Evolutionary conservation across 2,329 filamentous ascomycete genomes (phyloP).

Genomic region (Beauveria asiatica): DNA sequence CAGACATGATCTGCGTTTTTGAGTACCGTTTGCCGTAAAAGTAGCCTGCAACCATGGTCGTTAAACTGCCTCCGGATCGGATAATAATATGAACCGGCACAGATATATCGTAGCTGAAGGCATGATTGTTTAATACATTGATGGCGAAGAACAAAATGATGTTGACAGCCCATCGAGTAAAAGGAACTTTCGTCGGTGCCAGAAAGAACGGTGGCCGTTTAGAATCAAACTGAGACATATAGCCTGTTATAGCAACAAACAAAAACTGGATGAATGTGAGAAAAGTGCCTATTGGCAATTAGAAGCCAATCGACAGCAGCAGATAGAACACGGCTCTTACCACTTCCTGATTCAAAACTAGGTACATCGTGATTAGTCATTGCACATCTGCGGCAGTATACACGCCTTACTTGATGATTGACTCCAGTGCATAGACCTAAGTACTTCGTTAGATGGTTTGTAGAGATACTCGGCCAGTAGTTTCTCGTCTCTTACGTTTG

Average conservation of each 20-base stretch:
- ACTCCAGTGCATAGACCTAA: slow-evolving; percentile 91
- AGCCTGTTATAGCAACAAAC: slow-evolving; percentile 71
- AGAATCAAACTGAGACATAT: slow-evolving; percentile 64
- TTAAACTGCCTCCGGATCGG: slow-evolving; percentile 88
- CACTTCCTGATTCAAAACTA: slow-evolving; percentile 76
- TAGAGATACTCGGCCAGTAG: not conserved
- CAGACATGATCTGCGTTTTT: slow-evolving; percentile 68
- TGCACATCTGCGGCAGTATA: slow-evolving; percentile 7
- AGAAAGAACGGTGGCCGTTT: slow-evolving; percentile 63
- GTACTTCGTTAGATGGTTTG: slow-evolving; percentile 4
- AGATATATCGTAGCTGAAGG: slow-evolving; percentile 93
- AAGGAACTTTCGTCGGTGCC: slow-evolving; percentile 68
- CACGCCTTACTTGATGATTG: slow-evolving; percentile 74
- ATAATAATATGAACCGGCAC: slow-evolving; percentile 96
- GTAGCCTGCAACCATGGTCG: slow-evolving; percentile 86
- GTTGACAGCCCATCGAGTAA: slow-evolving; percentile 79
- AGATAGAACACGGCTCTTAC: slow-evolving; percentile 35
- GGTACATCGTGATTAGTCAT: slow-evolving; percentile 9
- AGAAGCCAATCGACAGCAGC: slow-evolving; percentile 11
- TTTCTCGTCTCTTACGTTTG: slow-evolving; percentile 56
- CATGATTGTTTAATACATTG: slow-evolving; percentile 95
- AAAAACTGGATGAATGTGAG: slow-evolving; percentile 85
- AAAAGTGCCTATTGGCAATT: slow-evolving; percentile 54
- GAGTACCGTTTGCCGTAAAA: slow-evolving; percentile 81
- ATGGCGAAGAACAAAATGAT: slow-evolving; percentile 87